These are phyloP conservation scores for Cutaneotrichosporon cutaneum DNA, from an alignment of 1,284 basidiomycete genomes.

Conservation along the genomic window DNA sequence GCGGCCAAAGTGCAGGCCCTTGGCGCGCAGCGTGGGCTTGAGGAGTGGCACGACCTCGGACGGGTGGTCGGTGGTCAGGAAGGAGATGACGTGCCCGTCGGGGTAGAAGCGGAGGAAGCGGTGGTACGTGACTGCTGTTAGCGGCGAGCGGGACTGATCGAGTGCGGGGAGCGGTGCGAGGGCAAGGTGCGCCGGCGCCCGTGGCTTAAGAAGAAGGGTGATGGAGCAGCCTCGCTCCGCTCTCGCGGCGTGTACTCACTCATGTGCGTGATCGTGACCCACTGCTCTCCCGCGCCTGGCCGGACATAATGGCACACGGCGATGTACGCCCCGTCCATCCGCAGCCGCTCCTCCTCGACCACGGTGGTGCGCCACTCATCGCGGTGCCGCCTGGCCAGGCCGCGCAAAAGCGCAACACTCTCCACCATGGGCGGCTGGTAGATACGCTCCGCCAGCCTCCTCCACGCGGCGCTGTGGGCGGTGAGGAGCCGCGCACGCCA, in stretches of 20 bases:
- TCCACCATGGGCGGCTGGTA: conserved; percentile 64
- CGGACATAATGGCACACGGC: conserved; percentile 78
- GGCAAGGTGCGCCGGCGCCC: no score
- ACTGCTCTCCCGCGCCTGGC: conserved; percentile 70
- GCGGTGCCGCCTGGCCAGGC: conserved; percentile 59
- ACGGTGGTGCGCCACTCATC: conserved; percentile 71
- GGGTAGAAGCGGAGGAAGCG: conserved; percentile 77
- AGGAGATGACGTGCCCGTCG: conserved; percentile 78
- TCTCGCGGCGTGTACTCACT: no score
- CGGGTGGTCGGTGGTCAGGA: conserved; percentile 79
- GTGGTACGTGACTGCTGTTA: conserved; percentile 51
- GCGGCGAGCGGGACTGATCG: not conserved
- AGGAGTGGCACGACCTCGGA: conserved; percentile 73
- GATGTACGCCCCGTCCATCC: conserved; percentile 84
- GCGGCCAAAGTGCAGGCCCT: conserved; percentile 59
- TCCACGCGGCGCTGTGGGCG: conserved; percentile 68
- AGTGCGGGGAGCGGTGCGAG: no score
- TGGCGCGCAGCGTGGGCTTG: conserved; percentile 72
- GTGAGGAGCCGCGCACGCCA: conserved; percentile 70
- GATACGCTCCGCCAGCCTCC: conserved; percentile 56
- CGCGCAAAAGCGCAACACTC: conserved; percentile 12
- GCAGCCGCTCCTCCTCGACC: conserved; percentile 76
- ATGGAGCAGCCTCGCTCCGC: no score
- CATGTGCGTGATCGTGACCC: conserved; percentile 63
- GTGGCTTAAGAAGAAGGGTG: no score